These are phyloP conservation scores for Aureococcus anophagefferens DNA, from an alignment of 108 stramenopile species.

Conservation along the genomic window DNA sequence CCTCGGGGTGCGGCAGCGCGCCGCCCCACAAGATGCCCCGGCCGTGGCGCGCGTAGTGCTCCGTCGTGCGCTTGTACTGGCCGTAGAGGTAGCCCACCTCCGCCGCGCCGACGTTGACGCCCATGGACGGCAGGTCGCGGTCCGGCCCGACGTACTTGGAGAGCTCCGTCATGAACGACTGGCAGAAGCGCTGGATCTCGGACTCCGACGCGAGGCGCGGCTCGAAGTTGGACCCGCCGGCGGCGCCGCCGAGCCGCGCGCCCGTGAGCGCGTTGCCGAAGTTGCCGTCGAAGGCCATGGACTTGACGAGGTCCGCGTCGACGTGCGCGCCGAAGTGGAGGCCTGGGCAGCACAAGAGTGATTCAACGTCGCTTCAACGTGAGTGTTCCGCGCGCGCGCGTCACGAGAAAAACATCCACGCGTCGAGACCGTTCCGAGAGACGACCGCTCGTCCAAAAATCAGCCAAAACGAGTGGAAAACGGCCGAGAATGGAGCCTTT, in stretches of 20 bases:
- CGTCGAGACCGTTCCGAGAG: no score
- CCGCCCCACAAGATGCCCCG: slow-evolving; percentile 41
- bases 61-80: slow-evolving; percentile 86
- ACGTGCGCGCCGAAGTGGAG: slow-evolving; percentile 83
- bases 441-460: no score
- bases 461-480: no score
- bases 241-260: slow-evolving; percentile 71
- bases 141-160: slow-evolving; percentile 90
- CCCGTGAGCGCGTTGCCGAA: slow-evolving; percentile 87
- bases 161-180: slow-evolving; percentile 92
- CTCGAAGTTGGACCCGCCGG: slow-evolving; percentile 90
- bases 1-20: slow-evolving; percentile 43
- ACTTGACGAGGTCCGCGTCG: slow-evolving; percentile 55
- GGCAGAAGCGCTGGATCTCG: slow-evolving; percentile 94
- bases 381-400: no score
- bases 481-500: no score
- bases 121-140: slow-evolving; percentile 78
- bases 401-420: no score
- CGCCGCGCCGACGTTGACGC: slow-evolving; percentile 71
- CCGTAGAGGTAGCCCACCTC: slow-evolving; percentile 93
- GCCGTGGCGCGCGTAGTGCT: slow-evolving; percentile 19
- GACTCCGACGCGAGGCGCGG: slow-evolving; percentile 83
- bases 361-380: no score
- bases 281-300: slow-evolving; percentile 64
- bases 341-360: no score